Evolutionary conservation across 139 green algal species (phyloP).

Genomic region (Chlamydomonas applanata): DNA sequence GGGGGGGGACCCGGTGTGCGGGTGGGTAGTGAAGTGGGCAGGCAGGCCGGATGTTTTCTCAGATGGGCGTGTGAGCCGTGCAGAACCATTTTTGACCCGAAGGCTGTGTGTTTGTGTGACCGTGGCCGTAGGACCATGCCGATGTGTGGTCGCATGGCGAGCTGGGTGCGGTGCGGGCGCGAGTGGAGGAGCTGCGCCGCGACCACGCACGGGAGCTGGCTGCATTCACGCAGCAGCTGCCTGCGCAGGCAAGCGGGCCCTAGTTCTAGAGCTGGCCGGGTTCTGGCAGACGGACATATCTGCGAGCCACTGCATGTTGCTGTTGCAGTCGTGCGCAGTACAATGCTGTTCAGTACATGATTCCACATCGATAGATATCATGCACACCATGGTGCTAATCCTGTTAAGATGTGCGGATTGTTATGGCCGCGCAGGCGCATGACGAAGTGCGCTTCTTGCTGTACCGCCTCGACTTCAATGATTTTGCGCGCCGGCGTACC

Average conservation of each 20-base stretch:
- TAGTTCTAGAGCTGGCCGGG: no score
- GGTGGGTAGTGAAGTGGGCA: no score
- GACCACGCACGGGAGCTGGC: conserved; percentile 48
- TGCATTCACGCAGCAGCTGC: conserved; percentile 63
- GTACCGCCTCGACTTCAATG: conserved; percentile 62
- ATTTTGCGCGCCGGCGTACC: conserved; percentile 25
- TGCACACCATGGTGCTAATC: conserved; percentile 5
- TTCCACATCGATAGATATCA: background rate
- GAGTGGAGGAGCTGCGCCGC: conserved; percentile 44
- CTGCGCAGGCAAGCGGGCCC: no score
- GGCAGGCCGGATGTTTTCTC: no score
- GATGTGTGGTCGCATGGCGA: conserved; percentile 16
- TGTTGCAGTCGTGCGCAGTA: background rate
- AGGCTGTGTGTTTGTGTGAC: no score
- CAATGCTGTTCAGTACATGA: background rate
- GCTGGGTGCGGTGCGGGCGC: conserved; percentile 34
- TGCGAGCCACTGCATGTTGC: background rate
- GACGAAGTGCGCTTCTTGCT: conserved; percentile 72
- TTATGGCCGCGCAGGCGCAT: conserved; percentile 34
- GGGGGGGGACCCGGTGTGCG: no score
- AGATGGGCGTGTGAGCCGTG: no score
- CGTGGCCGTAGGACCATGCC: conserved; percentile 12
- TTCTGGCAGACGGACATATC: no score
- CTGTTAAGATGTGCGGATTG: background rate
- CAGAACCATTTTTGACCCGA: no score